Conservation (phyloP, 768 basidiomycete species). For the Pilatotrama ljubarskyi region DNA sequence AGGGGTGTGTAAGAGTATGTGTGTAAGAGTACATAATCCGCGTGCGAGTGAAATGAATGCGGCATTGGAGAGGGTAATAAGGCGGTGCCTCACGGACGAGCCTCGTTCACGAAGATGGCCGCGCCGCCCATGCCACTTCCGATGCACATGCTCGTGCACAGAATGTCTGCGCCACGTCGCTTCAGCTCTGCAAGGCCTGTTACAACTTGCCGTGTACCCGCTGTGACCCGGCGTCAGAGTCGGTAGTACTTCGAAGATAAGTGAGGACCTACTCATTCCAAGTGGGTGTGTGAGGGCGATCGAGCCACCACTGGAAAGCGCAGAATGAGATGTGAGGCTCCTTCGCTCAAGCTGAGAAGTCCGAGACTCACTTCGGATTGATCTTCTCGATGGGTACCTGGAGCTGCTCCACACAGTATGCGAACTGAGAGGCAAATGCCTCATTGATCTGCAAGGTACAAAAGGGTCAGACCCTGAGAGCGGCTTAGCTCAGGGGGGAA, state of each 20-base stretch:
- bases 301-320: conserved; percentile 67
- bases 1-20: not conserved
- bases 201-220: conserved; percentile 83
- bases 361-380: conserved; percentile 70
- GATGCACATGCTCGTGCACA: conserved; percentile 82
- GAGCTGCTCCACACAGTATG: conserved; percentile 86
- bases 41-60: not conserved
- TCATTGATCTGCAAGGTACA: conserved; percentile 66
- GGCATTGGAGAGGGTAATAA: not conserved
- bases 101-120: conserved; percentile 75
- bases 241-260: not conserved
- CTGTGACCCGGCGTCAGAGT: conserved; percentile 35
- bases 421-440: conserved; percentile 92
- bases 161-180: conserved; percentile 62
- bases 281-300: conserved; percentile 83
- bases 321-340: not conserved
- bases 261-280: conserved; percentile 67
- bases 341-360: not conserved
- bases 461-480: not conserved
- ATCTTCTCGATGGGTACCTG: conserved; percentile 76
- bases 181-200: conserved; percentile 85
- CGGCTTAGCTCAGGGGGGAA: not conserved
- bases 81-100: conserved; percentile 1
- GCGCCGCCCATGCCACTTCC: conserved; percentile 92
- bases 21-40: not conserved